phyloP scores from a whole-genome alignment of 108 stramenopile species.

The Skeletonema grethae region DNA sequence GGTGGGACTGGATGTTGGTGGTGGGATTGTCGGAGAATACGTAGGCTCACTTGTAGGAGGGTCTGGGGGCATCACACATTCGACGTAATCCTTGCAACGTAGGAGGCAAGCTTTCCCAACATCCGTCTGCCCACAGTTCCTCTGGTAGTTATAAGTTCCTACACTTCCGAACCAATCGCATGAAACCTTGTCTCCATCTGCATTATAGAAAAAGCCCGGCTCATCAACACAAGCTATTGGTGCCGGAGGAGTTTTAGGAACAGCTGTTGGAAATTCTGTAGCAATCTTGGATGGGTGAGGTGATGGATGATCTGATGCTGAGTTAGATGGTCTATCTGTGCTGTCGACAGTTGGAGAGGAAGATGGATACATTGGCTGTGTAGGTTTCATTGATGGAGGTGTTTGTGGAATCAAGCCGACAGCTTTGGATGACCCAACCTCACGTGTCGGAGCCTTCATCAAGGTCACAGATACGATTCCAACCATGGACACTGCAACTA shows the following conservation, averaged over 20 bases:
- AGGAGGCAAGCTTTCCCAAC: constrained; percentile 30
- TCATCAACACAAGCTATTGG: constrained; percentile 22
- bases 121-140: constrained; percentile 33
- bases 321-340: neutral
- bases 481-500: constrained; percentile 16
- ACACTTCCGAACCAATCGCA: constrained; percentile 34
- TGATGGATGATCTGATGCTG: neutral
- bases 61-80: constrained; percentile 13
- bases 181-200: constrained; percentile 21
- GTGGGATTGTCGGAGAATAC: neutral
- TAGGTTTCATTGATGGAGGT: constrained; percentile 17
- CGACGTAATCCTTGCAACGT: constrained; percentile 19
- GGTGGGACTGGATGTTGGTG: constrained; percentile 14
- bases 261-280: neutral
- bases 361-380: constrained; percentile 4
- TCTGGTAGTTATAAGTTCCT: constrained; percentile 11
- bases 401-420: neutral
- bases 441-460: constrained; percentile 11
- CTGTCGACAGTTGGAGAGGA: constrained; percentile 8
- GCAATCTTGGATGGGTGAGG: neutral
- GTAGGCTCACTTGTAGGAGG: constrained; percentile 13
- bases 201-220: constrained; percentile 30
- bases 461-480: constrained; percentile 5
- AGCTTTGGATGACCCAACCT: neutral
- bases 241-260: constrained; percentile 16